Evolutionary conservation across 202 grass and related monocot genomes (phyloP).

Genomic region (Panicum hallii): DNA sequence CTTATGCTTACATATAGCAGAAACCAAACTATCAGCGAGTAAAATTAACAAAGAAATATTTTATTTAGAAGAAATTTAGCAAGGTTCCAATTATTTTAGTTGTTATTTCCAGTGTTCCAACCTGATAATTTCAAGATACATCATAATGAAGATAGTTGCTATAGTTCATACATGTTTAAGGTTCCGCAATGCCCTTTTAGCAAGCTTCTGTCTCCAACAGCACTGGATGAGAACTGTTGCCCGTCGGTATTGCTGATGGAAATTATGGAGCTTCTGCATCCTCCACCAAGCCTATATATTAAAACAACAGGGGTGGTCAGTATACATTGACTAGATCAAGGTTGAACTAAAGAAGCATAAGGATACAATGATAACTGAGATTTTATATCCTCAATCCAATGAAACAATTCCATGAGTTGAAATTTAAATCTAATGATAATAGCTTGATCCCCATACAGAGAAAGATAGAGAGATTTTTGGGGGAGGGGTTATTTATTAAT

Average conservation of each 20-base stretch:
- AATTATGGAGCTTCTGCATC: slow-evolving; percentile 59
- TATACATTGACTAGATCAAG: slow-evolving; percentile 7
- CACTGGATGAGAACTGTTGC: slow-evolving; percentile 71
- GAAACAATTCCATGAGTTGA: background rate
- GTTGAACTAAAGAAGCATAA: background rate
- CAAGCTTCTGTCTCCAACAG: slow-evolving; percentile 79
- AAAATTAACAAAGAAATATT: background rate
- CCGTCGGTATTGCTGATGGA: slow-evolving; percentile 51
- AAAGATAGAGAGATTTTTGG: background rate
- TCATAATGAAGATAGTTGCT: background rate
- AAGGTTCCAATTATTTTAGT: slow-evolving; percentile 15
- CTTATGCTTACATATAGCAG: background rate
- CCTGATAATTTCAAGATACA: background rate
- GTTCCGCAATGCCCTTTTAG: slow-evolving; percentile 72
- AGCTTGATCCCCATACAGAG: background rate
- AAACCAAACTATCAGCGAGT: background rate
- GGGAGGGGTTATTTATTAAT: background rate
- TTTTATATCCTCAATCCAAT: slow-evolving; percentile 11
- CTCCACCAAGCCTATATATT: slow-evolving; percentile 69
- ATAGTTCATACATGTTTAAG: slow-evolving; percentile 65
- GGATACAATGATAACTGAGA: slow-evolving; percentile 12
- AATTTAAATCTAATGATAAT: background rate
- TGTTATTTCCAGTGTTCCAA: slow-evolving; percentile 32
- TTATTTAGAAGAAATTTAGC: slow-evolving; percentile 23
- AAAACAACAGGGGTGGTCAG: slow-evolving; percentile 11